Conservation (phyloP, 495 filamentous ascomycete genomes). For the Hapsidospora chrysogenum region DNA sequence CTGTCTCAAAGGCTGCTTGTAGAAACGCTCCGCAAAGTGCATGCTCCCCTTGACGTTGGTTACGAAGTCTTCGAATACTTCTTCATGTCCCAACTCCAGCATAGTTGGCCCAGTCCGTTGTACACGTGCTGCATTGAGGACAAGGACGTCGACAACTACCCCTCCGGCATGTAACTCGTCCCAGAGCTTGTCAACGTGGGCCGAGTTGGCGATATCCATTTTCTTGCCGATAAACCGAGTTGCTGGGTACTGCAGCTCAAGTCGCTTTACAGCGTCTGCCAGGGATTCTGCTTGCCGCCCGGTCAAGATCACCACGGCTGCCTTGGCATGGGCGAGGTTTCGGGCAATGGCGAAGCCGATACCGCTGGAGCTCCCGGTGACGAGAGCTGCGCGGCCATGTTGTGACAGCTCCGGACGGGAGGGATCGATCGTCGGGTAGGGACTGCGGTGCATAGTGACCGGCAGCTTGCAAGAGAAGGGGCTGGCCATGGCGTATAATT, state of each 20-base stretch:
- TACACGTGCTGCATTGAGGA: constrained; percentile 18
- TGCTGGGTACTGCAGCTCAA: constrained; percentile 4
- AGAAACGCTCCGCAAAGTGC: constrained; percentile 17
- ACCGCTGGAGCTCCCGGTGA: constrained; percentile 25
- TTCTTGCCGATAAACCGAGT: constrained; percentile 8
- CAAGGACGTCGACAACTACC: constrained; percentile 19
- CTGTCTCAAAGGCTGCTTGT: constrained; percentile 10
- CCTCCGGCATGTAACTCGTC: constrained; percentile 9
- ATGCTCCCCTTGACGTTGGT: constrained; percentile 17
- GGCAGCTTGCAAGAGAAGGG: too few species aligned
- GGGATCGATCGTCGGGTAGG: constrained; percentile 27
- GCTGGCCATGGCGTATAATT: too few species aligned
- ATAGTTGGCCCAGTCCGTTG: neutral
- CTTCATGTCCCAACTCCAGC: constrained; percentile 10
- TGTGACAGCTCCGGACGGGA: constrained; percentile 22
- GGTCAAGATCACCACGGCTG: constrained; percentile 16
- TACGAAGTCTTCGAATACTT: constrained; percentile 15
- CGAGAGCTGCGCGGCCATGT: constrained; percentile 23
- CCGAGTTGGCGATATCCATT: constrained; percentile 11
- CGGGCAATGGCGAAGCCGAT: constrained; percentile 20
- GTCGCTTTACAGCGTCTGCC: constrained; percentile 3
- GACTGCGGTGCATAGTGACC: constrained; percentile 20
- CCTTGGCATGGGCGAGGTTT: constrained; percentile 17
- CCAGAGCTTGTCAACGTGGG: constrained; percentile 17
- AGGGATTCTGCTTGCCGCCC: constrained; percentile 10